phyloP scores from a whole-genome alignment of 805 yeast species.

The Kodamaea kakaduensis region DNA sequence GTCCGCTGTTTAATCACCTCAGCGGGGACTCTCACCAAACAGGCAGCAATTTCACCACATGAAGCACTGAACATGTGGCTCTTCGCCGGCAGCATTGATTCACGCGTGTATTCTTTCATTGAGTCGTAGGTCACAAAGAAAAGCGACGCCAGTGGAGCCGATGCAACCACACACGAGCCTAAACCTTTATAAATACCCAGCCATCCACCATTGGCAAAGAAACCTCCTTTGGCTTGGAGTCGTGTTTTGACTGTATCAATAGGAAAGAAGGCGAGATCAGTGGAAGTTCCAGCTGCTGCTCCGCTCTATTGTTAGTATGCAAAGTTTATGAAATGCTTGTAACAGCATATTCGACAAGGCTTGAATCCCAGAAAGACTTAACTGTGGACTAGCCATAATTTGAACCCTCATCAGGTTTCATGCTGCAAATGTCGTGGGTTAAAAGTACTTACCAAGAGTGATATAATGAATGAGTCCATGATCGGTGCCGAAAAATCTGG shows the following conservation, averaged over 20 bases:
- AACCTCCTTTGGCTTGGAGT: constrained; percentile 93
- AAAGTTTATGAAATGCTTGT: too few species aligned
- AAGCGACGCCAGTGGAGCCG: constrained; percentile 69
- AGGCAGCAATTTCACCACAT: constrained; percentile 88
- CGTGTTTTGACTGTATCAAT: constrained; percentile 94
- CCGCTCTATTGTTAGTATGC: constrained; percentile 54
- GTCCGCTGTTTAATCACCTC: constrained; percentile 95
- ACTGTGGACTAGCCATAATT: too few species aligned
- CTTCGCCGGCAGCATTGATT: constrained; percentile 19
- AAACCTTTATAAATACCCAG: constrained; percentile 85
- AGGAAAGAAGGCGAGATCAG: constrained; percentile 93
- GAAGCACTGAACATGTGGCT: constrained; percentile 89
- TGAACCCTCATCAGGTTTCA: too few species aligned
- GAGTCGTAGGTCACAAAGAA: constrained; percentile 75
- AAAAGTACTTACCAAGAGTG: too few species aligned
- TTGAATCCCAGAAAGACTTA: too few species aligned
- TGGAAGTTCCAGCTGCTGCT: constrained; percentile 93
- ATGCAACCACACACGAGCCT: constrained; percentile 90
- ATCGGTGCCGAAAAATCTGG: too few species aligned
- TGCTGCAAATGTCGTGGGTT: too few species aligned
- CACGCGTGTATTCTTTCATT: constrained; percentile 47
- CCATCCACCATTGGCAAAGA: constrained; percentile 90
- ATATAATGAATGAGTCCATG: too few species aligned
- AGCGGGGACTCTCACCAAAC: constrained; percentile 92
- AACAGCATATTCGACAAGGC: too few species aligned